Evolutionary conservation across 306 rosid species (phyloP), one percentile per base, ranked within the genome.

Genomic region (Cicer bijugum): DNA sequence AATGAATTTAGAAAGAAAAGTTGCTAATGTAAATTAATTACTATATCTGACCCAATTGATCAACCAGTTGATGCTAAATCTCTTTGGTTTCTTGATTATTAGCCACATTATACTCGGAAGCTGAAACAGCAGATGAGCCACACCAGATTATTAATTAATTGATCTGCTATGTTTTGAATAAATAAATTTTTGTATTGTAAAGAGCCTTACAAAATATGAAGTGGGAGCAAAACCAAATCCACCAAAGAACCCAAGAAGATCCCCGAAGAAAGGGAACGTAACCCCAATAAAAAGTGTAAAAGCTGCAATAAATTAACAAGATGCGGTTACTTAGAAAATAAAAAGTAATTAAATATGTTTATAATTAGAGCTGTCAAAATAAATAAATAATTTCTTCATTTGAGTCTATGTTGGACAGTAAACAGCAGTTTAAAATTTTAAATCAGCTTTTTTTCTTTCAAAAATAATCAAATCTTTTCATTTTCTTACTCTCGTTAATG

Each of bases 181-280:
- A 33, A 59, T 59, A 33, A 35, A 59, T 33, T 59, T 39, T 57
- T 57, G 39, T 1, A 23, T 23, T 28, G 5, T 28, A 42, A 59
- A 63, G 44, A 75, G 65, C 2, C 85, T 85, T 86, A 89, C 97
- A 69, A 93, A 91, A 69, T 81, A 89, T 10, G 98, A 80, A 55
- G 97, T 93, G 33, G 97, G 98, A 62, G 97, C 95, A 67, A 93
- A 93, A 35, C 98, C 98, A 71, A 93, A 93, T 66, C 97, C 96
- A 38, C 97, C 98, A 40, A 93, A 93, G 91, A 93, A 91, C 48
- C 97, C 98, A 69, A 93, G 96, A 67, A 93, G 93, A 81, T 93
- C 98, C 12, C 98, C 98, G 35, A 93, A 93, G 90, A 93, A 93
- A 57, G 97, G 97, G 81, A 93, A 93, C 74, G 93, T 89, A 16